Percentiles rank a stretch among this genome's conserved stretches.
Evolutionary conservation across 148 eudicot species (phyloP).

Genomic region (Chenopodium berlandieri): DNA sequence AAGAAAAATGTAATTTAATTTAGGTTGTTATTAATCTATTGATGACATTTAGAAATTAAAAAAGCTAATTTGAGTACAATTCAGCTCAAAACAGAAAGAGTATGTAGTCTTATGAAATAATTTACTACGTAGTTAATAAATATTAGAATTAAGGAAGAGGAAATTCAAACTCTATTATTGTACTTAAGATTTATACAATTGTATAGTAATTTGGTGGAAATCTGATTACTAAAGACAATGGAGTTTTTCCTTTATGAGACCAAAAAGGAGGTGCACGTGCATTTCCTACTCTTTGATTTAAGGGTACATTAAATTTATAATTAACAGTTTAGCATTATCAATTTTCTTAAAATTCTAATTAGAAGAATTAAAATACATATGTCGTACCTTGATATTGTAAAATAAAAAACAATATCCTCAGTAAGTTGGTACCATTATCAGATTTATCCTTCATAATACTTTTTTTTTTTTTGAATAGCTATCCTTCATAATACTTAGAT

Average conservation of each 20-base stretch:
- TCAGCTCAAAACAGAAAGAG: too few relatives aligned
- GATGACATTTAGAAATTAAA: too few relatives aligned
- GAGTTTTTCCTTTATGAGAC: neutral
- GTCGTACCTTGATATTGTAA: neutral
- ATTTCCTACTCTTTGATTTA: neutral
- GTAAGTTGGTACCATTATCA: neutral
- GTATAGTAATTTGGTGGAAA: neutral
- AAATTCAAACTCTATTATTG: neutral
- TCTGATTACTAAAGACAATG: neutral
- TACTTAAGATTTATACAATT: neutral
- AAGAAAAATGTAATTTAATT: too few relatives aligned
- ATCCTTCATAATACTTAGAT: neutral
- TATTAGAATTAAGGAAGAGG: neutral
- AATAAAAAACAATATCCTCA: neutral
- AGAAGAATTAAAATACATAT: neutral
- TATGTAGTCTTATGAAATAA: neutral
- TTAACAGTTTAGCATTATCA: neutral
- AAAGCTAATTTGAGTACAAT: too few relatives aligned
- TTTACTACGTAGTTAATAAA: too few relatives aligned
- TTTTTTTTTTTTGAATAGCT: neutral
- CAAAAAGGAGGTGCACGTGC: constrained; percentile 9
- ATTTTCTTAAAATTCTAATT: neutral
- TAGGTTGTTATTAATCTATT: too few relatives aligned
- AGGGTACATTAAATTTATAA: neutral
- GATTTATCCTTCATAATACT: neutral